A percentile compares a stretch with the other conserved stretches of the same genome.
Evolutionary conservation across 108 stramenopile species (phyloP).

Genomic region (Bacterosira constricta): DNA sequence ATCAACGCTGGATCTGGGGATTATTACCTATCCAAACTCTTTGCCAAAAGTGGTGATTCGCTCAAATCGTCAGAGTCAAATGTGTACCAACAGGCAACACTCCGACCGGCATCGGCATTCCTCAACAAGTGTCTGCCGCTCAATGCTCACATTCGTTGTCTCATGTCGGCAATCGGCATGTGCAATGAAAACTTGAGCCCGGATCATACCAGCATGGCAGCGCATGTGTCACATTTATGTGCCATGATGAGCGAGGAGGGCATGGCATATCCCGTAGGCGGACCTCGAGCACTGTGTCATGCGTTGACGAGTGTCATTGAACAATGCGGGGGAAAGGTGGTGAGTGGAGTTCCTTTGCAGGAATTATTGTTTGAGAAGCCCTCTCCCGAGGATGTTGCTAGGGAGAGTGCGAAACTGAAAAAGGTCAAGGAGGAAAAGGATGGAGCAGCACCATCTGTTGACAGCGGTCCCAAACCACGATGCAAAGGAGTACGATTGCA

Average conservation of each 20-base stretch:
- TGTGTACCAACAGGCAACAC: conserved; percentile 62
- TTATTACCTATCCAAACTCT: conserved; percentile 78
- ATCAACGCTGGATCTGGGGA: conserved; percentile 66
- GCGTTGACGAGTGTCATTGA: conserved; percentile 80
- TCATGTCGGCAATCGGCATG: conserved; percentile 88
- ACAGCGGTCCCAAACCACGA: conserved; percentile 43
- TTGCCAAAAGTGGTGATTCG: conserved; percentile 50
- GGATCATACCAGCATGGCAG: conserved; percentile 83
- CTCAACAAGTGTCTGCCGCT: conserved; percentile 76
- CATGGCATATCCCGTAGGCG: conserved; percentile 86
- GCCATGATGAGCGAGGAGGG: conserved; percentile 74
- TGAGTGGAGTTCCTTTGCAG: conserved; percentile 59
- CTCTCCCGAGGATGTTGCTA: not conserved
- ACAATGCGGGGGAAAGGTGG: conserved; percentile 75
- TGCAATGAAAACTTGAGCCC: conserved; percentile 77
- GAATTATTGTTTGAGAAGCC: conserved; percentile 64
- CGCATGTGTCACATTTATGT: conserved; percentile 77
- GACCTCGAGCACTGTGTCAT: conserved; percentile 80
- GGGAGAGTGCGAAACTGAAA: not conserved
- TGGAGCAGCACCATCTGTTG: conserved; percentile 13
- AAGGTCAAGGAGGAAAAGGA: conserved; percentile 12
- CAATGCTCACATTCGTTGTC: conserved; percentile 76
- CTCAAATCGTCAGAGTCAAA: conserved; percentile 23
- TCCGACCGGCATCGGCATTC: conserved; percentile 71
- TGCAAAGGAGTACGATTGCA: conserved; percentile 64